Evolutionary conservation across 139 green algal species (phyloP).

Genomic region (Tetraselmis chui): DNA sequence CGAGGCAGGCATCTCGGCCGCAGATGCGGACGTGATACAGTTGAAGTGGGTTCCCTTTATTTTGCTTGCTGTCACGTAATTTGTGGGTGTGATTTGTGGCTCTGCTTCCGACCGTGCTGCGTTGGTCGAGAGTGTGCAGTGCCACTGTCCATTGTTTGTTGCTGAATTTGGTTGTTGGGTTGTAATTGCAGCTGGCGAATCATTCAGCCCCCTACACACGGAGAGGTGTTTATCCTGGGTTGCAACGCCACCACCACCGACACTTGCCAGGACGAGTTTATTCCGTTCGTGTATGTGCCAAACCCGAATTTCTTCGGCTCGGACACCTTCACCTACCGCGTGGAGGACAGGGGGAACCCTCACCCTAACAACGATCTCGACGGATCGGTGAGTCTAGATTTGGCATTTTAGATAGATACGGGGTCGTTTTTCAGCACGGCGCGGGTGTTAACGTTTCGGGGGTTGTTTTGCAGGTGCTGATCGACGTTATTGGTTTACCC

Average conservation of each 20-base stretch:
- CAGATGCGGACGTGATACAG: background rate
- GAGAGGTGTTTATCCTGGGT: background rate
- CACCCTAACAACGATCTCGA: background rate
- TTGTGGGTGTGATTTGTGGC: too few species aligned
- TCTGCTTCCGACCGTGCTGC: too few species aligned
- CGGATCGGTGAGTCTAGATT: background rate
- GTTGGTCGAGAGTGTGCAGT: too few species aligned
- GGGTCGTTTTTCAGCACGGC: too few species aligned
- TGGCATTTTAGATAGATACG: too few species aligned
- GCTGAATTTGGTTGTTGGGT: too few species aligned
- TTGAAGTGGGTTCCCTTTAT: background rate
- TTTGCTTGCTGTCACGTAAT: too few species aligned
- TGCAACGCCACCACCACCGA: background rate
- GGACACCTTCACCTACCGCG: background rate
- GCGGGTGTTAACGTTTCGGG: too few species aligned
- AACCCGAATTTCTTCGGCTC: background rate
- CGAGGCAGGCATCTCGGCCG: background rate
- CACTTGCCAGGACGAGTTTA: background rate
- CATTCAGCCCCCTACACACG: background rate
- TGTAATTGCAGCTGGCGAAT: background rate
- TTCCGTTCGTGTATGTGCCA: background rate
- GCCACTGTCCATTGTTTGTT: too few species aligned
- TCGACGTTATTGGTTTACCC: background rate
- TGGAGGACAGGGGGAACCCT: background rate
- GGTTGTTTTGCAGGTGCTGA: background rate